phyloP scores from a whole-genome alignment of 768 basidiomycete genomes.

The Russula brevipes region DNA sequence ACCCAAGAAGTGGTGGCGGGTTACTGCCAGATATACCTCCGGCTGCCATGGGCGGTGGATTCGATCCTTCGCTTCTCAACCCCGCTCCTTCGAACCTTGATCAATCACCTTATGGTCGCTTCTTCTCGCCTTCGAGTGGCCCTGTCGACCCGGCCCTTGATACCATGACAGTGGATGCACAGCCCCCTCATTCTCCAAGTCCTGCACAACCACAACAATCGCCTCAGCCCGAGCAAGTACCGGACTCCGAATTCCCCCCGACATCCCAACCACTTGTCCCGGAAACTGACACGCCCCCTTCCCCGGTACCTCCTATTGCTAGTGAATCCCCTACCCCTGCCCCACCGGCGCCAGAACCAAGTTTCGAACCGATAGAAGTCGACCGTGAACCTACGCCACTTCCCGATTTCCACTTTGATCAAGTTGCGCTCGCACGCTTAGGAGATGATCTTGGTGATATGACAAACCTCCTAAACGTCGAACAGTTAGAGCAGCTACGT shows the following conservation, averaged over 20 bases:
- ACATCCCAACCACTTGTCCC: not conserved
- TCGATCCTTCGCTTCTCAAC: conserved; percentile 22
- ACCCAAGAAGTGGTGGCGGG: conserved; percentile 6
- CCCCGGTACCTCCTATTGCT: not conserved
- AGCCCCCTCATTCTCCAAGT: conserved; percentile 2
- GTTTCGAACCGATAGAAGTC: conserved; percentile 44
- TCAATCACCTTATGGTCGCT: conserved; percentile 4
- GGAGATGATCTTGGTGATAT: conserved; percentile 42
- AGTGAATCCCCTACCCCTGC: conserved; percentile 19
- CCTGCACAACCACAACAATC: not conserved
- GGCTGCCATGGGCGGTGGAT: conserved; percentile 19
- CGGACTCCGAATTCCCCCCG: not conserved
- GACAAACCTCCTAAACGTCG: conserved; percentile 65
- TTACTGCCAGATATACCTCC: conserved; percentile 15
- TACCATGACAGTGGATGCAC: not conserved
- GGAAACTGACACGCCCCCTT: not conserved
- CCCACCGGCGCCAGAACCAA: conserved; percentile 26
- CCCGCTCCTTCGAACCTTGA: conserved; percentile 9
- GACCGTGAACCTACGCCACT: conserved; percentile 63
- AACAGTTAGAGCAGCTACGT: conserved; percentile 90
- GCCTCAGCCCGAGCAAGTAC: not conserved
- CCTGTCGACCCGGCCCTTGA: conserved; percentile 18
- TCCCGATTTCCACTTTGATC: conserved; percentile 71
- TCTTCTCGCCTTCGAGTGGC: conserved; percentile 20
- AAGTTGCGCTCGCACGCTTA: conserved; percentile 46